Evolutionary conservation across 768 basidiomycete genomes (phyloP).

Genomic region (Clitopilus hobsonii): DNA sequence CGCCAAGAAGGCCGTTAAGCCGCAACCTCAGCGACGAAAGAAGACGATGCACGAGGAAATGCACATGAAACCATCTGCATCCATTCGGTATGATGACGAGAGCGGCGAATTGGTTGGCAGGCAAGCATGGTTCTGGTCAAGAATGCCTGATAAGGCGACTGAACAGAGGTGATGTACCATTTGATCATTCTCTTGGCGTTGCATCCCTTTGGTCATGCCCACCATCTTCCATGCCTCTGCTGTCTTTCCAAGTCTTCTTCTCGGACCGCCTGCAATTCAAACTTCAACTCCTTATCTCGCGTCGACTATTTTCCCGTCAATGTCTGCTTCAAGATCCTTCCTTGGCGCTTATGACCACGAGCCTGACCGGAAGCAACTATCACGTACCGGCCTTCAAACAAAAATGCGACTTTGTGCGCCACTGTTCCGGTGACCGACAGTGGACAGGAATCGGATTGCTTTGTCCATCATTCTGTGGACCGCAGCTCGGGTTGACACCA

Average conservation of each 20-base stretch:
- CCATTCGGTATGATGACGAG: neutral
- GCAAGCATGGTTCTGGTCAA: neutral
- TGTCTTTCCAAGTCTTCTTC: neutral
- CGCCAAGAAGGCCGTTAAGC: neutral
- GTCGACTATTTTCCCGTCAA: neutral
- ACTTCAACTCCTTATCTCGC: neutral
- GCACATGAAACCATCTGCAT: neutral
- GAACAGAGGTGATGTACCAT: neutral
- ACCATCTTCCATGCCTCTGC: neutral
- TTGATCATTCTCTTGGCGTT: neutral
- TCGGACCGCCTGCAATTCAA: neutral
- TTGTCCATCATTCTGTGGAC: neutral
- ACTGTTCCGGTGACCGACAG: neutral
- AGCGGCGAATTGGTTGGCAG: neutral
- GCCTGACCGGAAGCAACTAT: neutral
- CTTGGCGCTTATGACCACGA: too few relatives aligned
- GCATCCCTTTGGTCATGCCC: neutral
- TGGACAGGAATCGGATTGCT: neutral
- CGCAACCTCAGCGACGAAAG: neutral
- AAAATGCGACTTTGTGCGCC: neutral
- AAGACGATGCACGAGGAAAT: neutral
- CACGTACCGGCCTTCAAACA: neutral
- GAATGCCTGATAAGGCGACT: neutral
- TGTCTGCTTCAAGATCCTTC: neutral
- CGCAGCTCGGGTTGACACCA: neutral